phyloP scores from a whole-genome alignment of 1,284 basidiomycete genomes.

The Ustilago xerochloae region DNA sequence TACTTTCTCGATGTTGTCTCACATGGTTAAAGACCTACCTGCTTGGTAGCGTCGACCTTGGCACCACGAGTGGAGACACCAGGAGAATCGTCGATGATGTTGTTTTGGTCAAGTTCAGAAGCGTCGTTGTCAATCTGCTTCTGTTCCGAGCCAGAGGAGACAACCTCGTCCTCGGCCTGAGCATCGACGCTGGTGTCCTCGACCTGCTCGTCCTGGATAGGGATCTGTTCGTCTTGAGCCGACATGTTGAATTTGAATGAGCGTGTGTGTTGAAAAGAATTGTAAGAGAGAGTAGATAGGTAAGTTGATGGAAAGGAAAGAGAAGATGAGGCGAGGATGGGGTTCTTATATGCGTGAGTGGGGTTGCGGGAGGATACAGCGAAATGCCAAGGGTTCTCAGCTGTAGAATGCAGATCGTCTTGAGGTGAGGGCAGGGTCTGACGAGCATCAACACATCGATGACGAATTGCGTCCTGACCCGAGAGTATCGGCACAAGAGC shows the following conservation, averaged over 20 bases:
- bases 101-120: slow-evolving; percentile 42
- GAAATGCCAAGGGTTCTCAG: slow-evolving; percentile 2
- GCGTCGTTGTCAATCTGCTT: slow-evolving; percentile 42
- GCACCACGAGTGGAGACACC: slow-evolving; percentile 48
- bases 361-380: not conserved
- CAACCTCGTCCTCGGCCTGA: slow-evolving; percentile 44
- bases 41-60: slow-evolving; percentile 51
- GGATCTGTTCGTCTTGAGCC: slow-evolving; percentile 43
- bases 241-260: slow-evolving; percentile 32
- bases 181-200: slow-evolving; percentile 50
- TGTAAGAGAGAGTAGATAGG: not conserved
- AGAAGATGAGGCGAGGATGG: too few relatives aligned
- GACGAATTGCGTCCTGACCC: too few relatives aligned
- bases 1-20: too few relatives aligned
- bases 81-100: slow-evolving; percentile 55
- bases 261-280: not conserved
- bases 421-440: too few relatives aligned
- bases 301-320: not conserved
- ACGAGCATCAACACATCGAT: too few relatives aligned
- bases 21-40: too few relatives aligned
- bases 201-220: slow-evolving; percentile 45
- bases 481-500: too few relatives aligned
- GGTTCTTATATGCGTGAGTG: slow-evolving; percentile 14
- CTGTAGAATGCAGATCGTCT: slow-evolving; percentile 12
- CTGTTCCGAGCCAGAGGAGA: slow-evolving; percentile 27